A percentile compares a stretch with the other conserved stretches of the same genome.
These are phyloP conservation scores for Amylostereum areolatum DNA, from an alignment of 1,284 basidiomycete genomes.

Conservation along the genomic window DNA sequence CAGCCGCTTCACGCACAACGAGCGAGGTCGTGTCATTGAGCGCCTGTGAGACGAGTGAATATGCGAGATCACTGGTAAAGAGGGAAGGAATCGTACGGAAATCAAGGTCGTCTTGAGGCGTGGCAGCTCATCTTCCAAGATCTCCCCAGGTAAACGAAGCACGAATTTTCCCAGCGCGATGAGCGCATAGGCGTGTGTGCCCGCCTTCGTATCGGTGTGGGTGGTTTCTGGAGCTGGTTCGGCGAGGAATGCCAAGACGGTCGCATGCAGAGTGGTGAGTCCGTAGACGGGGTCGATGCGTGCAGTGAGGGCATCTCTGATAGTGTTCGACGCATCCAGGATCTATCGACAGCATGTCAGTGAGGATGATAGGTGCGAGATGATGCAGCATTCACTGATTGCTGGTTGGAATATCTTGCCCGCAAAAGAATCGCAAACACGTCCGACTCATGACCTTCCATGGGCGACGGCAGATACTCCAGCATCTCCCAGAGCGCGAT, in stretches of 20 bases:
- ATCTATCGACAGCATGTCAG: conserved; percentile 38
- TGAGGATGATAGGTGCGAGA: conserved; percentile 2
- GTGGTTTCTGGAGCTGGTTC: conserved; percentile 36
- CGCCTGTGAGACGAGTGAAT: conserved; percentile 37
- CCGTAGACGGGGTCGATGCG: conserved; percentile 79
- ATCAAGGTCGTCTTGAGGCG: conserved; percentile 65
- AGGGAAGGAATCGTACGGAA: conserved; percentile 38
- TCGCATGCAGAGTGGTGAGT: conserved; percentile 71
- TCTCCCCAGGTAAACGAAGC: conserved; percentile 69
- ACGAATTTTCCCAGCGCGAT: conserved; percentile 78
- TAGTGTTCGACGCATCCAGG: conserved; percentile 71
- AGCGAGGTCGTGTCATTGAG: conserved; percentile 66
- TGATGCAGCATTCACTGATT: conserved; percentile 42
- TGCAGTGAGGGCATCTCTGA: conserved; percentile 65
- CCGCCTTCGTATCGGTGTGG: conserved; percentile 47
- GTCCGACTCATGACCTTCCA: conserved; percentile 71
- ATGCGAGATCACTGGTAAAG: conserved; percentile 1
- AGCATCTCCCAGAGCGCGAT: conserved; percentile 75
- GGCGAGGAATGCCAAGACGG: conserved; percentile 55
- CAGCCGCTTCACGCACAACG: conserved; percentile 75
- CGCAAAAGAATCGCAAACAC: conserved; percentile 58
- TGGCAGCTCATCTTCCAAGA: conserved; percentile 81
- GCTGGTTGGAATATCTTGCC: conserved; percentile 62
- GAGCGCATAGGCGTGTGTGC: conserved; percentile 74
- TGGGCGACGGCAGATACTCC: conserved; percentile 54